Conservation (phyloP, 768 basidiomycete genomes). For the Pluteus cervinus region DNA sequence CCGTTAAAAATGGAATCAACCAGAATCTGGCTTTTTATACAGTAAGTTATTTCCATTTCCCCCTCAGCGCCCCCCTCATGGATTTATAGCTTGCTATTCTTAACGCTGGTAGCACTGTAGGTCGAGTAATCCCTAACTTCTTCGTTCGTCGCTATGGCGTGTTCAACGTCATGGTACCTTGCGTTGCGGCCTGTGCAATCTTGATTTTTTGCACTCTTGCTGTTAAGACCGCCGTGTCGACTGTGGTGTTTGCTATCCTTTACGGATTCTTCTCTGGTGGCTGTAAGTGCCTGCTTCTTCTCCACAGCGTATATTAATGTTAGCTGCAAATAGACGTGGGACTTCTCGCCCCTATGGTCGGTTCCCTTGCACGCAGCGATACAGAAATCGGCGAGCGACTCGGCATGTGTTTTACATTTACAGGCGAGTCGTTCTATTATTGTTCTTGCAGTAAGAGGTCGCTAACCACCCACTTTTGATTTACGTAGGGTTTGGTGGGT, state of each 20-base stretch:
- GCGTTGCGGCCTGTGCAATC: constrained; percentile 22
- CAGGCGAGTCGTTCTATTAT: constrained; percentile 24
- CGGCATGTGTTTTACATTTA: constrained; percentile 43
- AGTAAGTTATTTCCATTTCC: constrained; percentile 23
- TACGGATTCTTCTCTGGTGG: constrained; percentile 44
- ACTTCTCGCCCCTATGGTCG: constrained; percentile 38
- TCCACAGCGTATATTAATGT: not conserved
- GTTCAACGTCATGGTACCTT: constrained; percentile 32
- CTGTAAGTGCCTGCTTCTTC: constrained; percentile 27
- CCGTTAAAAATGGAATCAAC: constrained; percentile 39
- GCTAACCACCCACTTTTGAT: constrained; percentile 5
- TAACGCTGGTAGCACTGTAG: constrained; percentile 42
- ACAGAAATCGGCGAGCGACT: constrained; percentile 52
- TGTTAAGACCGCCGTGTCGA: constrained; percentile 24
- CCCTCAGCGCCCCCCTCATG: not conserved
- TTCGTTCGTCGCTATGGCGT: constrained; percentile 34
- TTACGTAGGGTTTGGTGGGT: constrained; percentile 31
- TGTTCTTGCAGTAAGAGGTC: constrained; percentile 2
- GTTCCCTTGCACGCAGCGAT: constrained; percentile 34
- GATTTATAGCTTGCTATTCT: constrained; percentile 39
- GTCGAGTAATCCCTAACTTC: constrained; percentile 39
- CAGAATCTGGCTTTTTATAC: constrained; percentile 51
- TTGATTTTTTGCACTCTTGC: constrained; percentile 40
- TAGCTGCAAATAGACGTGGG: constrained; percentile 26
- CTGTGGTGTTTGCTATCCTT: constrained; percentile 31